These are phyloP conservation scores for Cantharellus cinnabarinus DNA, from an alignment of 768 basidiomycete species.

Conservation along the genomic window DNA sequence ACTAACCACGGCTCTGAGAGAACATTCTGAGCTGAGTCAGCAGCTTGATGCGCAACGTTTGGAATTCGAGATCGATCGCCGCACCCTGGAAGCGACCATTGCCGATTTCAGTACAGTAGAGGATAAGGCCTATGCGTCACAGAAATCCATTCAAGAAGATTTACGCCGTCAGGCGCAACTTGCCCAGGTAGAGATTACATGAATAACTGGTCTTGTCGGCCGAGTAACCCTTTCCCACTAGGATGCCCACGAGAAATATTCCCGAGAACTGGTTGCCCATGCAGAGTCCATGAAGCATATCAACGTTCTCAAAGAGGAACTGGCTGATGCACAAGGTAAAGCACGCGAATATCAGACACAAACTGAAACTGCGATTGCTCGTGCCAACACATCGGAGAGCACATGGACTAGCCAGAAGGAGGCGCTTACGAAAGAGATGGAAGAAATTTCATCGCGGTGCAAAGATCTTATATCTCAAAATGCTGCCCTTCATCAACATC, in stretches of 20 bases:
- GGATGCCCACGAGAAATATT: constrained; percentile 65
- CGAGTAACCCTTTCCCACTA: constrained; percentile 10
- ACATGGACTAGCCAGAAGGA: constrained; percentile 72
- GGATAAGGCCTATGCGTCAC: constrained; percentile 41
- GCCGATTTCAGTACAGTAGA: constrained; percentile 62
- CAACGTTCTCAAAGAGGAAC: constrained; percentile 40
- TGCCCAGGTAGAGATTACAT: constrained; percentile 29
- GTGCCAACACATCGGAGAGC: constrained; percentile 44
- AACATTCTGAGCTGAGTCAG: constrained; percentile 38
- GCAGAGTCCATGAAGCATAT: constrained; percentile 66
- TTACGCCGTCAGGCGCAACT: constrained; percentile 47
- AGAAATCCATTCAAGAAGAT: constrained; percentile 27
- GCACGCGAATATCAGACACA: constrained; percentile 38
- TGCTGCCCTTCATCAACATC: constrained; percentile 54
- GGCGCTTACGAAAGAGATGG: constrained; percentile 54
- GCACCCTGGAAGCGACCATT: constrained; percentile 61
- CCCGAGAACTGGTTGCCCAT: constrained; percentile 63
- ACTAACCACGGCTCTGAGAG: constrained; percentile 23
- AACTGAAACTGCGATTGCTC: constrained; percentile 56
- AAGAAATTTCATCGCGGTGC: constrained; percentile 49
- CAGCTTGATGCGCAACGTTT: constrained; percentile 46
- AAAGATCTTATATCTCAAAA: constrained; percentile 64
- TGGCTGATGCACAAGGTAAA: constrained; percentile 29
- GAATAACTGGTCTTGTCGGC: not conserved
- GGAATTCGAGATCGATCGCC: constrained; percentile 62